Conservation (phyloP, 164 flowering plant species). For the Dillenia turbinata region DNA sequence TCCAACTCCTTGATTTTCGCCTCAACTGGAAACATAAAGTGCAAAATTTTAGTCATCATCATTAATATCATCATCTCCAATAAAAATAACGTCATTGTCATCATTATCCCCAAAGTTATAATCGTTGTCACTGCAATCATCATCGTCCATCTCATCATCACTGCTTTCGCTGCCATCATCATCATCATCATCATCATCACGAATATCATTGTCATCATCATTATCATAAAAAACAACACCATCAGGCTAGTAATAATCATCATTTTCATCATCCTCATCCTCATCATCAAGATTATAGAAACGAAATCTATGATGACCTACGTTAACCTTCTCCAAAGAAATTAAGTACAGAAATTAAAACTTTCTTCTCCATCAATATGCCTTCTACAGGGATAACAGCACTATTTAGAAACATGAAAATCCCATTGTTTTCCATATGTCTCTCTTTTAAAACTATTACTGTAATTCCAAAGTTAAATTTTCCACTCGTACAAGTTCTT, state of each 20-base stretch:
- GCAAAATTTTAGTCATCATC: slow-evolving; percentile 16
- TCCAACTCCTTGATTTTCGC: slow-evolving; percentile 34
- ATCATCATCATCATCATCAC: slow-evolving; percentile 16
- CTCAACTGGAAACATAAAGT: slow-evolving; percentile 39
- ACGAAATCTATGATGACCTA: slow-evolving; percentile 19
- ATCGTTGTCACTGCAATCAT: slow-evolving; percentile 9
- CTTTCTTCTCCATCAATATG: slow-evolving; percentile 31
- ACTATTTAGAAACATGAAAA: slow-evolving; percentile 2
- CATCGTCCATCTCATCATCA: slow-evolving; percentile 7
- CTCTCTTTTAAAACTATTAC: neutral
- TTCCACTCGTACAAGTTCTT: no score
- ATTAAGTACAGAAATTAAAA: slow-evolving; percentile 48
- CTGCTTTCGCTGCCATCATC: slow-evolving; percentile 7
- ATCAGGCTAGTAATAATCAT: slow-evolving; percentile 18
- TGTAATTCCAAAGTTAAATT: neutral
- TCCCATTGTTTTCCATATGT: no score
- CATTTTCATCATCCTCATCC: slow-evolving; percentile 11
- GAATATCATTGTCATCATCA: slow-evolving; percentile 14
- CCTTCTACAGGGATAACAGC: neutral
- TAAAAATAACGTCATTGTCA: neutral
- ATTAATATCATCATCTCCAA: neutral
- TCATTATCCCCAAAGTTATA: slow-evolving; percentile 5
- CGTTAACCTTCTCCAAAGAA: slow-evolving; percentile 39
- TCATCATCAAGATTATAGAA: slow-evolving; percentile 28
- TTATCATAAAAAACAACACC: slow-evolving; percentile 6